Evolutionary conservation across 192 early-diverging fungal genomes (phyloP), one percentile per base, ranked within the genome.

Genomic region (Entomortierella chlamydospora): DNA sequence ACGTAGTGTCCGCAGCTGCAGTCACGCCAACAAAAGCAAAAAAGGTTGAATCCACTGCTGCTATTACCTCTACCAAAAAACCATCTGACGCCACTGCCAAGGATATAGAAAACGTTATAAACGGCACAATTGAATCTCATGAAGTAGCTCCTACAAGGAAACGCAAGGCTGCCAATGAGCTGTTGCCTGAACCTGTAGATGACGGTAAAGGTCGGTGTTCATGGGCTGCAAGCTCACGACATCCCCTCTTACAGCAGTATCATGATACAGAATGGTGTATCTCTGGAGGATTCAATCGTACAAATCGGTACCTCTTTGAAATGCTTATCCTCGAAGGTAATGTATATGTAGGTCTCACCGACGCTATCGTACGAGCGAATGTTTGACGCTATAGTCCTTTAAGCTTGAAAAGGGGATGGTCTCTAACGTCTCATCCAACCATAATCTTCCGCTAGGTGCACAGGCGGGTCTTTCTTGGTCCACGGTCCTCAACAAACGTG

Each of bases 381-480:
- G n/a, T n/a, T n/a, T n/a, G n/a, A n/a, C n/a, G n/a, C n/a, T n/a
- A n/a, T n/a, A n/a, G n/a, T n/a, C n/a, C n/a, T n/a, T n/a, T n/a
- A n/a, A n/a, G n/a, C n/a, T 37, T 37, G 10, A 7, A 4, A 37
- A 37, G 34, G 4, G 34, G 10, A 37, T 37, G 10, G 10, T 37
- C 34, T 37, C 15, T 17, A 12, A 11, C 45, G 6, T 47, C 15
- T 54, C 26, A 28, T 26, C 11, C 4, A 13, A 25, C 45, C 45
- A 20, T 54, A 4, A 6, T 54, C 1, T 66, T 26, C 26, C n/a
- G 20, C 10, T 28, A 73, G 74, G 76, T 4, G 76, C 76, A 0
- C 76, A 79, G 29, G 76, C 76, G 0, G 76, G 76, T n/a, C 68
- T 79, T 10, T 79, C 76, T 1, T 79, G 76, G 76, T 70, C 76